Evolutionary conservation across 208 protist species (phyloP).

Genomic region (Trypanosoma cruzi): DNA sequence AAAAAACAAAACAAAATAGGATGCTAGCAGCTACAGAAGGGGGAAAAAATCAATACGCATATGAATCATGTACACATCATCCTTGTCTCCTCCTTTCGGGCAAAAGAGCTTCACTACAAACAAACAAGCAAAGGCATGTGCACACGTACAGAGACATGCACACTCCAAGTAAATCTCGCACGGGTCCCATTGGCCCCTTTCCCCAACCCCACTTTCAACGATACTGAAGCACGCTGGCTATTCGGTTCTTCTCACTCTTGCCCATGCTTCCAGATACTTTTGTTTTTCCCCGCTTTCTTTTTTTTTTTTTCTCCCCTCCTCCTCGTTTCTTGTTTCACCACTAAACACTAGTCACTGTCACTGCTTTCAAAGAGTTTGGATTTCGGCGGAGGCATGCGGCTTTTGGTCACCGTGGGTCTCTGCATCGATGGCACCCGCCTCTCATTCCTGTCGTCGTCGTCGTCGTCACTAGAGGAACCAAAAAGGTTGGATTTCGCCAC

Average conservation of each 20-base stretch:
- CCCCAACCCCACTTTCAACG: no score
- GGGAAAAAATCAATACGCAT: background rate
- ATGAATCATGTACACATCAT: background rate
- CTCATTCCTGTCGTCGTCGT: background rate
- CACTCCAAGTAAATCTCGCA: no score
- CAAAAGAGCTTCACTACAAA: no score
- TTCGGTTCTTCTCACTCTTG: no score
- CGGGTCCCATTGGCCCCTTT: no score
- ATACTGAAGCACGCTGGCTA: no score
- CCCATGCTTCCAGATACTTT: no score
- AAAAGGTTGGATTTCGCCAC: conserved; percentile 4
- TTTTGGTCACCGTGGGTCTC: background rate
- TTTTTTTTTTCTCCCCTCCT: background rate
- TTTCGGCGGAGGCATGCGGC: conserved; percentile 20
- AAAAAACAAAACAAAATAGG: background rate
- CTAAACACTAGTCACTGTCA: conserved; percentile 33
- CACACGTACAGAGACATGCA: conserved; percentile 2
- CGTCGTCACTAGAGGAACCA: conserved; percentile 15
- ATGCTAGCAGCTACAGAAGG: background rate
- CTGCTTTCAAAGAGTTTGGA: conserved; percentile 36
- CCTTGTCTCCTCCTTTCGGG: background rate
- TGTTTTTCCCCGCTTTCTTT: background rate
- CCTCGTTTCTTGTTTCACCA: background rate
- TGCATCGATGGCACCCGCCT: background rate
- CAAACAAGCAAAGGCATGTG: background rate